Conservation (phyloP, 2,329 filamentous ascomycete genomes). For the Phoma sp. region DNA sequence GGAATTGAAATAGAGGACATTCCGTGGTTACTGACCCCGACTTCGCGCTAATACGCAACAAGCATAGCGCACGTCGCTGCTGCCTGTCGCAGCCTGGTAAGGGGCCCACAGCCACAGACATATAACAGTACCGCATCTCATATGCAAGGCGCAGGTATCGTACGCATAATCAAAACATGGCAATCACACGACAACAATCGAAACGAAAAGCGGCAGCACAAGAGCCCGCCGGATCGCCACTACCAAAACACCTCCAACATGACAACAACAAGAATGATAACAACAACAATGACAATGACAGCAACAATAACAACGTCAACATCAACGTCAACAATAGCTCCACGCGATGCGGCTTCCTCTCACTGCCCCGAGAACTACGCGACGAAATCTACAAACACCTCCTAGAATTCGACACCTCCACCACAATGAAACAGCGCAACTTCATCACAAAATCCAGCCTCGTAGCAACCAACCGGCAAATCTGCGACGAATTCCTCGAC, state of each 20-base stretch:
- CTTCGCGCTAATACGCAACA: not conserved
- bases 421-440: conserved; percentile 12
- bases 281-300: too few species aligned
- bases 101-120: not conserved
- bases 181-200: not conserved
- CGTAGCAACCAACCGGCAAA: conserved; percentile 17
- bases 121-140: not conserved
- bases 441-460: conserved; percentile 21
- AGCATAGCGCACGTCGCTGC: not conserved
- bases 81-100: not conserved
- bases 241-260: not conserved
- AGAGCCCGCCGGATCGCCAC: not conserved
- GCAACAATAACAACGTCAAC: too few species aligned
- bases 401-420: conserved; percentile 1
- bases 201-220: not conserved
- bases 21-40: not conserved
- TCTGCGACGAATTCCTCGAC: conserved; percentile 21
- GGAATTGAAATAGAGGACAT: too few species aligned
- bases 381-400: conserved; percentile 28
- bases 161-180: not conserved
- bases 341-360: conserved; percentile 11
- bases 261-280: not conserved
- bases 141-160: not conserved
- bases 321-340: too few species aligned
- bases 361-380: conserved; percentile 24